phyloP scores from a whole-genome alignment of 169 alveolate species.

The Plasmodium gaboni region DNA sequence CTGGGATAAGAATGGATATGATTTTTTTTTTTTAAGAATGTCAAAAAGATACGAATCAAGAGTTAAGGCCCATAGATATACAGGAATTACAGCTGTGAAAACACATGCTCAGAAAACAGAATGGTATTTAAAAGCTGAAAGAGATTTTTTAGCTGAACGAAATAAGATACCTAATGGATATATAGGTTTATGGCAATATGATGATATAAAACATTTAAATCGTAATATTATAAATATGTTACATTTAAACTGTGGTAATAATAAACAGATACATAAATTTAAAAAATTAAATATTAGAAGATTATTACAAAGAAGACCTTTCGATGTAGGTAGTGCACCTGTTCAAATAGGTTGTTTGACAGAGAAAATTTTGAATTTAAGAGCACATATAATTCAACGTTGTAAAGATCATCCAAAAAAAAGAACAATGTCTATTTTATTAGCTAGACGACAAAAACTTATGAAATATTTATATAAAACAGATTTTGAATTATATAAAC shows the following conservation, averaged over 20 bases:
- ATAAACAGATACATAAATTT: conserved; percentile 75
- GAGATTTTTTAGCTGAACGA: conserved; percentile 89
- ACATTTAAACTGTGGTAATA: conserved; percentile 83
- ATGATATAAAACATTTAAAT: conserved; percentile 82
- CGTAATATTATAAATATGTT: conserved; percentile 79
- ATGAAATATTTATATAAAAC: conserved; percentile 89
- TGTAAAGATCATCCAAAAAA: conserved; percentile 88
- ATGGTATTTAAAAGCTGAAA: conserved; percentile 90
- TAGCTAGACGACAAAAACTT: conserved; percentile 86
- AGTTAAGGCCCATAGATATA: conserved; percentile 86
- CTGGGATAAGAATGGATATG: background rate
- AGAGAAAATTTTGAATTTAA: conserved; percentile 88
- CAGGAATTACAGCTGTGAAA: conserved; percentile 88
- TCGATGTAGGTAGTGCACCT: conserved; percentile 87
- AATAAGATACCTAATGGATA: conserved; percentile 86
- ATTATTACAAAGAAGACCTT: conserved; percentile 86
- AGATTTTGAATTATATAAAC: conserved; percentile 87
- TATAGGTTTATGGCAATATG: conserved; percentile 87
- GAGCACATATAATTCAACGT: conserved; percentile 87
- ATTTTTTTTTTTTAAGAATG: conserved; percentile 6
- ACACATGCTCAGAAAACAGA: conserved; percentile 90
- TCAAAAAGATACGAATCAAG: conserved; percentile 82
- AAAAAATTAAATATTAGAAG: conserved; percentile 81
- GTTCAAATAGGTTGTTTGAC: conserved; percentile 90
- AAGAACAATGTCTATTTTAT: conserved; percentile 87